Evolutionary conservation across 441 rosid species (phyloP), one percentile per base, ranked within the genome.

Genomic region (Pelargonium fulgidum): DNA sequence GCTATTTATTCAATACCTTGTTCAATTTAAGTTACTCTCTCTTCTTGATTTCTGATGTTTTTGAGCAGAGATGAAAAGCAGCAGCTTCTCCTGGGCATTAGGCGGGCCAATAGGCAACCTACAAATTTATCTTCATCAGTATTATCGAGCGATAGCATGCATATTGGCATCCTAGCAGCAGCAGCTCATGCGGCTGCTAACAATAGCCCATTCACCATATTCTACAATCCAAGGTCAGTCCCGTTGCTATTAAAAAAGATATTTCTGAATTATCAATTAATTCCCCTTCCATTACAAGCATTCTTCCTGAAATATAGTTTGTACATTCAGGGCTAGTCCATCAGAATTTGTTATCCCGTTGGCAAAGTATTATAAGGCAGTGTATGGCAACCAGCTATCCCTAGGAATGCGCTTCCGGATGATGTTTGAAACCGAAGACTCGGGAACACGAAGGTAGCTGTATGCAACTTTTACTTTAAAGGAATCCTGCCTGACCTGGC

Each of bases 171-270:
- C 64, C 85, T 91, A 16, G 99, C 99, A 50, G 97, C 96, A 5
- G 97, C 99, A 56, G 97, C 99, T 72, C 97, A 94, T 84, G 99
- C 99, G 64, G 91, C 94, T 64, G 93, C 97, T 64, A 94, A 90
- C 76, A 91, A 81, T 68, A 94, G 96, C 71, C 97, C 99, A 17
- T 94, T 94, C 67, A 87, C 90, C 0, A 87, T 94, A 66, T 90
- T 88, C 78, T 94, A 84, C 68, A 94, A 94, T 80, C 97, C 99
- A 72, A 91, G 96, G 93, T 88, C 47, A 17, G 52, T 48, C 48
- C 14, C 14, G 20, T 19, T 65, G 24, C 24, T 22, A 0, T 22
- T 22, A 22, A 22, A 22, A 22, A 22, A 22, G 24, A 22, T 22
- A 1, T n/a, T n/a, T 22, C 24, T 22, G 6, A 26, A 10, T 69